Percentiles rank a stretch among this genome's conserved stretches.
These are phyloP conservation scores for Cadophora luteo-olivacea DNA, from an alignment of 2,329 filamentous ascomycete genomes.

Conservation along the genomic window DNA sequence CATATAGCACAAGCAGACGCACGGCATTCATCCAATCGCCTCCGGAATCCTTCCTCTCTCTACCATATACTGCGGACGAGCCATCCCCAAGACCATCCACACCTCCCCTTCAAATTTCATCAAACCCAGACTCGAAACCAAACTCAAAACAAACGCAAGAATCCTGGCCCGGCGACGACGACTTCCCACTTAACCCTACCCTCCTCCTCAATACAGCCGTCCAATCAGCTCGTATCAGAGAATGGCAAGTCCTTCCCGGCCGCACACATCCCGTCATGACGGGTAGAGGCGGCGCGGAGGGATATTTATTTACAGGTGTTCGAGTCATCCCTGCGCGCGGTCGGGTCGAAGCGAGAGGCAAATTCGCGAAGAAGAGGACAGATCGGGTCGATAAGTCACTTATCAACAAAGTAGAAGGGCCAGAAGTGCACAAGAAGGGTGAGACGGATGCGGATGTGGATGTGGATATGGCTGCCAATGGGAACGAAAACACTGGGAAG, in stretches of 20 bases:
- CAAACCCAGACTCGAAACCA: no score
- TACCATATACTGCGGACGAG: slow-evolving; percentile 45
- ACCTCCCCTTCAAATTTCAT: slow-evolving; percentile 48
- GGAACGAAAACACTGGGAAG: neutral
- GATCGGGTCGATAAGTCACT: no score
- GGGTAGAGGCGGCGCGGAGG: slow-evolving; percentile 83
- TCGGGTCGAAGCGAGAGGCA: slow-evolving; percentile 81
- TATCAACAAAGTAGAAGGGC: slow-evolving; percentile 8
- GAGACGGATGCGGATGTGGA: neutral
- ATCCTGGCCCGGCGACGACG: slow-evolving; percentile 65
- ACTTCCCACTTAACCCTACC: slow-evolving; percentile 89
- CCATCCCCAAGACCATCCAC: neutral
- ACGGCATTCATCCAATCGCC: slow-evolving; percentile 72
- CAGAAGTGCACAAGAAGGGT: no score
- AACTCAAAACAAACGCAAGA: slow-evolving; percentile 47
- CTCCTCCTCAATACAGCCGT: slow-evolving; percentile 79
- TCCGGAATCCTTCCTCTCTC: slow-evolving; percentile 51
- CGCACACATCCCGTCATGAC: slow-evolving; percentile 96
- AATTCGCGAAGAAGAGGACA: slow-evolving; percentile 53
- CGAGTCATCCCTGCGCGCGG: slow-evolving; percentile 81
- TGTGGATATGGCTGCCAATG: neutral
- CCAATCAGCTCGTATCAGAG: slow-evolving; percentile 78
- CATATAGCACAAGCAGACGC: slow-evolving; percentile 81
- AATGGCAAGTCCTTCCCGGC: slow-evolving; percentile 91
- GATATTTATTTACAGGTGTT: slow-evolving; percentile 86